phyloP scores from a whole-genome alignment of 148 eudicot genomes.

The Dysphania ambrosioides region DNA sequence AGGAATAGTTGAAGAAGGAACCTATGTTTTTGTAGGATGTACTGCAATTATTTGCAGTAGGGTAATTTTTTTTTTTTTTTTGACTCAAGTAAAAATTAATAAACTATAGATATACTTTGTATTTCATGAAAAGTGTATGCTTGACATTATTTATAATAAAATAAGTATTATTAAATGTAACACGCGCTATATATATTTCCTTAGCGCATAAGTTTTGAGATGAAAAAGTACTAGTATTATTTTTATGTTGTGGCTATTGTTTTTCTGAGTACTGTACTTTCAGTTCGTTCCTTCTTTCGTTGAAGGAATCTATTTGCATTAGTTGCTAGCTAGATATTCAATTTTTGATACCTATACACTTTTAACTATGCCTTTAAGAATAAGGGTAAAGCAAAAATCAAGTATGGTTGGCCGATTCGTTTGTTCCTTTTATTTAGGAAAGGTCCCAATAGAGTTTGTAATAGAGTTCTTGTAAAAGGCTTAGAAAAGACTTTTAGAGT shows the following conservation, averaged over 20 bases:
- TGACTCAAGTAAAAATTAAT: neutral
- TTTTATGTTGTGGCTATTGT: neutral
- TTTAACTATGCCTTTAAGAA: neutral
- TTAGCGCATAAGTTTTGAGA: slow-evolving; percentile 15
- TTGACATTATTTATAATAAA: neutral
- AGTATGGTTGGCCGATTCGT: neutral
- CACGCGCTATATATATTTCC: slow-evolving; percentile 1
- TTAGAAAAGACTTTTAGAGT: neutral
- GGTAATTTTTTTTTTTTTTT: neutral
- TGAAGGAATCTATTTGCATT: neutral
- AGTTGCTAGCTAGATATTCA: neutral
- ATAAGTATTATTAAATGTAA: neutral
- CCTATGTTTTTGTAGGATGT: neutral
- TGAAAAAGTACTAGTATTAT: neutral
- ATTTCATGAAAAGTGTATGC: neutral
- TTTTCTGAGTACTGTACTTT: slow-evolving; percentile 10
- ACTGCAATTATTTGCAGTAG: neutral
- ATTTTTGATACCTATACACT: neutral
- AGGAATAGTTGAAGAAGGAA: neutral
- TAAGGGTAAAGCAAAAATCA: neutral
- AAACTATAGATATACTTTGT: neutral
- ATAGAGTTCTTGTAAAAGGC: neutral
- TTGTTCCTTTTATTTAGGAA: neutral
- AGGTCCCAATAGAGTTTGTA: neutral
- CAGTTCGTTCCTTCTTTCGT: neutral